Conservation (phyloP, 75 land plant genomes). For the Larix kaempferi region DNA sequence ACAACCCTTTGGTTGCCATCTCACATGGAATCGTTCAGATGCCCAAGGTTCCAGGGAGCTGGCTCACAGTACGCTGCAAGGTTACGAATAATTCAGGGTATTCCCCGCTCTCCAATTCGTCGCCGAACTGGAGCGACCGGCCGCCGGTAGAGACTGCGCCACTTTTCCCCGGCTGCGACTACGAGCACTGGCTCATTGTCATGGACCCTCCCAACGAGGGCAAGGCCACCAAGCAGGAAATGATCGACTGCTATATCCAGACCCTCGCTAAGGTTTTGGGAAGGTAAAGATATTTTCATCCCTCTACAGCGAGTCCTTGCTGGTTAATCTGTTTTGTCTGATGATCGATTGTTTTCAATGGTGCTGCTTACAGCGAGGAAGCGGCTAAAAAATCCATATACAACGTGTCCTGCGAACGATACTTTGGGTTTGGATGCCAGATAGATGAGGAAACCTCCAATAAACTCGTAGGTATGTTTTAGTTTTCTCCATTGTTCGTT, state of each 20-base stretch:
- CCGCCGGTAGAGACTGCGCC: slow-evolving; percentile 64
- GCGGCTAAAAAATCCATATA: slow-evolving; percentile 67
- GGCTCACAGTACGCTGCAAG: background rate
- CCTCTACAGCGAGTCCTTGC: background rate
- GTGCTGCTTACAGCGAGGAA: slow-evolving; percentile 28
- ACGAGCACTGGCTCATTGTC: slow-evolving; percentile 67
- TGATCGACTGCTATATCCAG: slow-evolving; percentile 56
- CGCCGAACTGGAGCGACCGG: slow-evolving; percentile 41
- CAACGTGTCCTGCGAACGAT: slow-evolving; percentile 73
- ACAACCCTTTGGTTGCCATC: background rate
- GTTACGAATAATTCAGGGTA: background rate
- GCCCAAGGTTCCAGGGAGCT: background rate
- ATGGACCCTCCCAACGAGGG: slow-evolving; percentile 64
- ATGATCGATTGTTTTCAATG: no score
- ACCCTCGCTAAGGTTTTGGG: slow-evolving; percentile 61
- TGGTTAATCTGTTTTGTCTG: no score
- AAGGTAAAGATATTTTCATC: slow-evolving; percentile 7
- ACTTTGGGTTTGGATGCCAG: slow-evolving; percentile 78
- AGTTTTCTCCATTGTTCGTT: background rate
- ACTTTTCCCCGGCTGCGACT: slow-evolving; percentile 64
- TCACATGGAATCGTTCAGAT: no score
- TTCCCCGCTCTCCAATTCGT: background rate
- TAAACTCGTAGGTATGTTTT: slow-evolving; percentile 59
- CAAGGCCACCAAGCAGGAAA: slow-evolving; percentile 53
- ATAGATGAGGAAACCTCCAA: slow-evolving; percentile 75